Conservation (phyloP, 176 grass and related monocot species). For the Microstegium vimineum region DNA sequence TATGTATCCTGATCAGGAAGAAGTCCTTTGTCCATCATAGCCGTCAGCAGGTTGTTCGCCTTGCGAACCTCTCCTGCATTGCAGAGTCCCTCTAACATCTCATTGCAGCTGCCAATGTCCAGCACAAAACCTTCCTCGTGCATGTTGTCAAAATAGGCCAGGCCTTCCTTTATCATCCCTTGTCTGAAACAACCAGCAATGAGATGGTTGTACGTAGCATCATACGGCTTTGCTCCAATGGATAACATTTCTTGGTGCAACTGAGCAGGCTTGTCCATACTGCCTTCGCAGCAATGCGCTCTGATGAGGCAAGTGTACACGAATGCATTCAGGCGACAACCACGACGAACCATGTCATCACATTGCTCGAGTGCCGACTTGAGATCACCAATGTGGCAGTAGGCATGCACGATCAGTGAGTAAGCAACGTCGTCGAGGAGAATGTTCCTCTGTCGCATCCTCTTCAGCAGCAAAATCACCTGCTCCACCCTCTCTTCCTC, state of each 20-base stretch:
- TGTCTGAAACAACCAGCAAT: slow-evolving; percentile 43
- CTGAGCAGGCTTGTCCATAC: slow-evolving; percentile 33
- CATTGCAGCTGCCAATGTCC: slow-evolving; percentile 26
- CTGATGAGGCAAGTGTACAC: slow-evolving; percentile 74
- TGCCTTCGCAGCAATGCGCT: slow-evolving; percentile 12
- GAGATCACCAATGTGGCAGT: slow-evolving; percentile 44
- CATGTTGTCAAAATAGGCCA: slow-evolving; percentile 59
- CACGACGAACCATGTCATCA: slow-evolving; percentile 56
- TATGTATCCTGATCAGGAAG: slow-evolving; percentile 53
- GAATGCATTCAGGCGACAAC: slow-evolving; percentile 50
- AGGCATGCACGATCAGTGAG: slow-evolving; percentile 52
- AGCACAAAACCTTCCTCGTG: slow-evolving; percentile 51
- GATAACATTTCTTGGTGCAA: slow-evolving; percentile 67
- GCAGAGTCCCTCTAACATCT: slow-evolving; percentile 44
- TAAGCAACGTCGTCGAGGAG: slow-evolving; percentile 56
- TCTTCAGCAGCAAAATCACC: slow-evolving; percentile 60
- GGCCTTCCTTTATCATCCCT: slow-evolving; percentile 37
- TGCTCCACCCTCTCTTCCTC: slow-evolving; percentile 52
- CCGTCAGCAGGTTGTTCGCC: slow-evolving; percentile 50
- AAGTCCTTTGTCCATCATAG: slow-evolving; percentile 50
- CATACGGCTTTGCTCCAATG: slow-evolving; percentile 54
- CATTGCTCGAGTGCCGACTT: slow-evolving; percentile 31
- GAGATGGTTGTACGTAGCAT: slow-evolving; percentile 65
- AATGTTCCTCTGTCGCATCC: slow-evolving; percentile 80
- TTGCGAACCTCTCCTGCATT: slow-evolving; percentile 40